Evolutionary conservation across 2,329 filamentous ascomycete genomes (phyloP), one percentile per base, ranked within the genome.

Genomic region (Byssoonygena ceratinophila): DNA sequence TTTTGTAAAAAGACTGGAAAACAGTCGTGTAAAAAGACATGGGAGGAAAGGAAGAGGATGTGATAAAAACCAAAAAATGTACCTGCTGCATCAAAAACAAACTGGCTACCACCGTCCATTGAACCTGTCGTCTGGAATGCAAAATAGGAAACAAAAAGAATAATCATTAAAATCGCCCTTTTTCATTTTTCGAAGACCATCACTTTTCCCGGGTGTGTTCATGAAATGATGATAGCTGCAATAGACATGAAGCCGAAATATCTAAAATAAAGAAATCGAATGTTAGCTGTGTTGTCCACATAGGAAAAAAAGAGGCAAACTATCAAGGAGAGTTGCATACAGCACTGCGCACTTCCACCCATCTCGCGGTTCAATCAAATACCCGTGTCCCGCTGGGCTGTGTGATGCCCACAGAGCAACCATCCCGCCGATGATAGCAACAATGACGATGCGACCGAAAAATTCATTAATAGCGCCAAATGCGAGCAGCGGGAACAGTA

Each of bases 391-490:
- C 4, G 63, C 54, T 4, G 66, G 65, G 37, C 65, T 64, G 53
- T 64, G 64, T n/a, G 66, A 64, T 11, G 67, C 67, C 48, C 68
- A 64, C n/a, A 63, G 62, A 4, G 66, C 62, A 6, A 76, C 70
- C 1, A 75, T 72, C 0, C 72, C 65, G 0, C 72, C 76, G 0
- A 80, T 74, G 0, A 83, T 67, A 3, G 75, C 59, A 1, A 81
- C 75, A 1, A 84, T 74, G 0, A 75, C 74, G 57, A 83, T 72
- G n/a, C 80, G 73, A 1, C 76, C 78, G 0, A 76, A 61, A 55
- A 82, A 80, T 4, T 75, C 74, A 0, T 75, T 71, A 18, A 84
- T 76, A 20, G 81, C 70, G 4, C 73, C 64, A 60, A 84, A 84
- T 0, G 77, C 74, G 7, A 83, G 60, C 1, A 83, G 69, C 0